A percentile compares a stretch with the other conserved stretches of the same genome.
These are phyloP conservation scores for Phytopythium mirpurense DNA, from an alignment of 352 stramenopile genomes.

Conservation along the genomic window DNA sequence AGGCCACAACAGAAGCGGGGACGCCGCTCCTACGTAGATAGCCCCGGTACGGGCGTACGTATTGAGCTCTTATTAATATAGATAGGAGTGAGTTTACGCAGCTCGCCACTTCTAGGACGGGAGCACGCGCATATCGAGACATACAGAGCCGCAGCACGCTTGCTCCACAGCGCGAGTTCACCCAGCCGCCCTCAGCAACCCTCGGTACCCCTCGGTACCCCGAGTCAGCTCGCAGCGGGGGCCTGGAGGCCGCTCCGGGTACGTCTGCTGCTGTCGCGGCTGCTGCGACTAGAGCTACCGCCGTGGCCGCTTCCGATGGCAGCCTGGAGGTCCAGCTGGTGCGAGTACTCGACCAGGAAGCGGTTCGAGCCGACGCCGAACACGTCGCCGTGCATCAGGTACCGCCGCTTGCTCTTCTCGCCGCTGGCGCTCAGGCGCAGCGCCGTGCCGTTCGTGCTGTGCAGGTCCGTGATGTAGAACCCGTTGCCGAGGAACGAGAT, in stretches of 20 bases:
- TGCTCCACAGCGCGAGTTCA: no score
- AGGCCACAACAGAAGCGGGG: no score
- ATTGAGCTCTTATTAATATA: no score
- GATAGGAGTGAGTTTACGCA: no score
- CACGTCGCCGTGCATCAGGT: conserved; percentile 70
- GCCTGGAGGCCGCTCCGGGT: conserved; percentile 11
- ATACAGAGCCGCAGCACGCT: conserved; percentile 3
- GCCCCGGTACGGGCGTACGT: no score
- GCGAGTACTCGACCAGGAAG: conserved; percentile 79
- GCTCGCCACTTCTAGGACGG: no score
- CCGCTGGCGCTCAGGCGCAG: conserved; percentile 62
- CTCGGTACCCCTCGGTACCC: no score
- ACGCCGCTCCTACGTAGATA: no score
- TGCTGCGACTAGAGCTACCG: background rate
- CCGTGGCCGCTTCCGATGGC: conserved; percentile 4
- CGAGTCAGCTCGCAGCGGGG: conserved; percentile 12
- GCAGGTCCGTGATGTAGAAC: conserved; percentile 83
- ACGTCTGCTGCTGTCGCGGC: conserved; percentile 14
- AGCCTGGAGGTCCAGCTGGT: conserved; percentile 40
- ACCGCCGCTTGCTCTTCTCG: conserved; percentile 48
- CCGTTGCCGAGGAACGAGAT: conserved; percentile 70
- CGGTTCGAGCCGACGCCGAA: conserved; percentile 83
- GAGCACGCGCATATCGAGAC: background rate
- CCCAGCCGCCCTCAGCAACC: no score
- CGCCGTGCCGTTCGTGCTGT: conserved; percentile 80